Conservation (phyloP, 2,329 filamentous ascomycete genomes). For the Paecilomyces variotii region DNA sequence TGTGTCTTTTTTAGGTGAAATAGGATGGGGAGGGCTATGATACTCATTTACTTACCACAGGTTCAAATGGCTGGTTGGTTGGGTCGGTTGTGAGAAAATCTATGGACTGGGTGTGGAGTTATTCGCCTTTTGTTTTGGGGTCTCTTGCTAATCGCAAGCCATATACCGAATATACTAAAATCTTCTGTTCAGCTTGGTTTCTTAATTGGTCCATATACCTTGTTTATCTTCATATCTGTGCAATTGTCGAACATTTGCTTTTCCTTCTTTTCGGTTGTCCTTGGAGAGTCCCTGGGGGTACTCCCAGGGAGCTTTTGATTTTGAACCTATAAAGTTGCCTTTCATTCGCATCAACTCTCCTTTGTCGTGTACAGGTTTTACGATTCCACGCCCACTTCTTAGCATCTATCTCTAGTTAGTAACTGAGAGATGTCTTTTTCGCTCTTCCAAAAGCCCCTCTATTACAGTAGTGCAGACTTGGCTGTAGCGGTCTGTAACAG, state of each 20-base stretch:
- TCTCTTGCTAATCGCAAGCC: constrained; percentile 20
- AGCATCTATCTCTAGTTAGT: background rate
- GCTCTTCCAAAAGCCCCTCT: background rate
- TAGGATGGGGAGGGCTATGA: constrained; percentile 22
- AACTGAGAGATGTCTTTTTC: background rate
- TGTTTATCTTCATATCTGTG: constrained; percentile 8
- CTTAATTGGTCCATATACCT: constrained; percentile 7
- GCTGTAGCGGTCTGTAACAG: background rate
- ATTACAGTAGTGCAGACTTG: background rate
- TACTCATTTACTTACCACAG: constrained; percentile 22
- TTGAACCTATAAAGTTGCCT: constrained; percentile 8
- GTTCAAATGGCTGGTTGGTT: constrained; percentile 20
- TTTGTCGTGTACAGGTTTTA: constrained; percentile 1
- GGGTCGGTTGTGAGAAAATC: constrained; percentile 23
- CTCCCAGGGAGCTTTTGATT: constrained; percentile 3
- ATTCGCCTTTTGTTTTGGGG: constrained; percentile 15
- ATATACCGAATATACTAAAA: constrained; percentile 23
- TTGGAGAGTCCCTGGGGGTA: constrained; percentile 4
- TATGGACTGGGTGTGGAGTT: constrained; percentile 33
- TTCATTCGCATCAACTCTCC: constrained; percentile 2
- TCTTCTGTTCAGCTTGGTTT: background rate
- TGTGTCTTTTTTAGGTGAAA: constrained; percentile 19
- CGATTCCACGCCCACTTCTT: background rate
- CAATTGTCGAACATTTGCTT: constrained; percentile 12
- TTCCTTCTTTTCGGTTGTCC: constrained; percentile 9